Base-by-base conservation (phyloP, 208 protist species). In the Sergeia podlipaevii region DNA sequence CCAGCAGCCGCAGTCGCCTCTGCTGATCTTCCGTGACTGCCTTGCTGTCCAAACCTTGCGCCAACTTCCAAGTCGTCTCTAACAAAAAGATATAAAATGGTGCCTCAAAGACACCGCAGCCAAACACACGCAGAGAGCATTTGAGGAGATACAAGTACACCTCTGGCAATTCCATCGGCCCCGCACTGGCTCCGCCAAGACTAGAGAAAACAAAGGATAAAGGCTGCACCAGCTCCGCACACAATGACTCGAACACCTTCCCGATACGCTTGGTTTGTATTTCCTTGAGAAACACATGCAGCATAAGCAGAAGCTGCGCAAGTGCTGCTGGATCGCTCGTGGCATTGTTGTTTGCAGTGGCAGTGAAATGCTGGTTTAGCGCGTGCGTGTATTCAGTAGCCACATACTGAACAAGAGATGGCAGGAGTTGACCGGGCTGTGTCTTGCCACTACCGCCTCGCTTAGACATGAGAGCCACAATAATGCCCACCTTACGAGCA, bases 271-370 rank as follows among this genome's bases (percentile, higher is more conserved):
- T 74, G 15, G 43, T 48, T 38, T 84, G 66, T 46, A 76, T 58
- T 27, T 85, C 75, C 68, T 91, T 89, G 4, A 94, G 41, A 10
- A 94, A 58, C 0, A 91, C 11, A 54, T 91, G 87, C 4, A 88
- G 41, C 18, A 52, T 38, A 1, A 91, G 69, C 39, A 91, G 77
- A 17, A 70, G n/a, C 27, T 74, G 77, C 10, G 69, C 51, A 4
- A 72, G 41, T 1, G 28, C 43, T 20, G 23, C 43, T 15, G 36
- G n/a, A n/a, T n/a, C n/a, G n/a, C n/a, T n/a, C n/a, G n/a, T n/a
- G n/a, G 52, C 27, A n/a, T 42, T 43, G 33, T 33, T 24, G 30
- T 43, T 23, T 20, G 32, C 29, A 18, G 56, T 20, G 4, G 68
- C 59, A 4, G 10, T 37, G 29, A 20, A 6, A 10, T 46, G 5